Base-by-base conservation (phyloP, 164 flowering plant genomes). In the Liriodendron chinense region DNA sequence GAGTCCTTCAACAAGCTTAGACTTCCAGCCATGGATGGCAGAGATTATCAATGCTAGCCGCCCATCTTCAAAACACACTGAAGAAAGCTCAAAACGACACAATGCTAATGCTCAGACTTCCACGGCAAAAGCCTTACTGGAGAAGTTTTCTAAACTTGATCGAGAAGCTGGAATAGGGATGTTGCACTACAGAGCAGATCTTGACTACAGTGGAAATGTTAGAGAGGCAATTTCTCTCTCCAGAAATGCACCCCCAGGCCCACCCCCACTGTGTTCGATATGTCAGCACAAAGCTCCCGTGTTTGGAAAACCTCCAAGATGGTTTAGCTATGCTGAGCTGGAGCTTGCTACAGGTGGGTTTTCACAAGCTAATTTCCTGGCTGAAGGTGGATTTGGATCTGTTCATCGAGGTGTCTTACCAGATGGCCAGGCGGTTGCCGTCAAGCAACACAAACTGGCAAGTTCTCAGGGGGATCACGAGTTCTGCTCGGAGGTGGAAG, bases 321-420 rank as follows among this genome's bases (percentile, higher is more conserved):
- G 89, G 89, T 95, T 95, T 79, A 84, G 87, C 53, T 95, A 87
- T 81, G 85, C 84, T 64, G 99, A 95, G 76, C 82, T 95, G 47
- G 94, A 90, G 76, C 81, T 75, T 70, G 98, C 98, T n/a, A 95
- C 99, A 1, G 82, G 83, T 78, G 91, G 94, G 65, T 95, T 95
- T 84, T 88, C 96, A 7, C 78, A 81, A 65, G 82, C 74, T 72
- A 93, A 92, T 85, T 95, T 93, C 80, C 81, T 95, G 83, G 97
- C 99, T 8, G 98, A 93, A 87, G 99, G 99, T 81, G 99, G 99
- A 25, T 95, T 86, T 88, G 99, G 99, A 26, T 91, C 94, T 67
- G 99, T 95, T 53, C 88, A 95, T 72, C 83, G 92, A 68, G 99
- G 98, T 43, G 83, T 86, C 43, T 80, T 95, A 77, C 83, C 84